Base-by-base conservation (phyloP, 768 basidiomycete species). In the Baorangia bicolor region DNA sequence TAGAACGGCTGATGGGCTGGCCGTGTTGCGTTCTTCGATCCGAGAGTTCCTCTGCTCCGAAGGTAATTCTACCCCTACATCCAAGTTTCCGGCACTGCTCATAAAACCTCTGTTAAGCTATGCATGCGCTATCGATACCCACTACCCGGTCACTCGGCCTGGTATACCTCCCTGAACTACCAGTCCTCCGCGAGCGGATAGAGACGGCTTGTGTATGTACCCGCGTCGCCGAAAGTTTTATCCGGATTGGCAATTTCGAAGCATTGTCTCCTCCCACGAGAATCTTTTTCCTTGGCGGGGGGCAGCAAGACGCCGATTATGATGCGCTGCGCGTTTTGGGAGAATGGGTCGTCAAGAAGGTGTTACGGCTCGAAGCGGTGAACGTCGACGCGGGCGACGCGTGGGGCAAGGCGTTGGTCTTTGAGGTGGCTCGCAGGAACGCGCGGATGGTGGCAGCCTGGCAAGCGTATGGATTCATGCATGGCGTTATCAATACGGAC, bases 401-500 rank as follows among this genome's bases (percentile, higher is more conserved):
- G 5, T 94, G 91, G 92, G 90, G 83, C 5, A 77, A 77, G 66
- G 76, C 81, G 42, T 70, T 98, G 42, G 79, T 96, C 2, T 73
- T 86, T 60, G 94, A 97, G 62, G 85, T 85, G 0, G 86, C 92
- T 16, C 82, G 81, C 69, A 77, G 94, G 65, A 98, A 97, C 67
- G 95, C 91, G 41, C 77, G 76, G 67, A 98, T 95, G 90, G 91
- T 94, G 0, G 97, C 94, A 11, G 88, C 81, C 4, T 98, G 97
- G 97, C 96, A 98, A 73, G 92, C 84, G 8, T 90, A 89, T 69
- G 93, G 93, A 1, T 94, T 91, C 69, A 92, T 94, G 92, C 92
- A 94, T 66, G 94, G 93, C 0, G 96, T 99, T 35, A 93, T 99
- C 63, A 98, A 98, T 67, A 96, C 95, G 2, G 96, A 98, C 75